These are phyloP conservation scores for Mimosa bimucronata DNA, from an alignment of 306 rosid species.

Conservation along the genomic window DNA sequence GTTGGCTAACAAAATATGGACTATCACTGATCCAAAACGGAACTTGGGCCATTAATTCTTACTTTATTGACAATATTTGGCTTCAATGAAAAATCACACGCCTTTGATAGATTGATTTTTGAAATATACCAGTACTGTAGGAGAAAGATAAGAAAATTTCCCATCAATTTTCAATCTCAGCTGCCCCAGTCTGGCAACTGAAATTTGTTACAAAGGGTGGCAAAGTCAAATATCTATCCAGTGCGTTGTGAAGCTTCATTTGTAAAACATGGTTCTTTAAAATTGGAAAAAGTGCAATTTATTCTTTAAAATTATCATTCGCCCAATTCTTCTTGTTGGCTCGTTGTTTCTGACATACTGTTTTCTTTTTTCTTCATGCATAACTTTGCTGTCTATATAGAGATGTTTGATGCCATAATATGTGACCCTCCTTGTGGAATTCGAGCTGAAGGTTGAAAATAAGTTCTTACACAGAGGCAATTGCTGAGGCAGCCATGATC, in stretches of 20 bases:
- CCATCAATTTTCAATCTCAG: not conserved
- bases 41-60: too few relatives aligned
- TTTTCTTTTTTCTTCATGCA: slow-evolving; percentile 1
- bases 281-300: not conserved
- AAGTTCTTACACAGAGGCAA: slow-evolving; percentile 67
- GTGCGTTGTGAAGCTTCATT: not conserved
- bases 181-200: not conserved
- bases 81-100: not conserved
- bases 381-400: slow-evolving; percentile 30
- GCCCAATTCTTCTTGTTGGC: not conserved
- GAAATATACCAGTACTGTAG: not conserved
- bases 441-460: slow-evolving; percentile 94
- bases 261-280: not conserved
- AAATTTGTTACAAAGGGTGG: not conserved
- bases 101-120: not conserved
- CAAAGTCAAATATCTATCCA: not conserved
- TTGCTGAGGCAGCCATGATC: slow-evolving; percentile 69
- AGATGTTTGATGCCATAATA: slow-evolving; percentile 90
- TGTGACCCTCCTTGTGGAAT: slow-evolving; percentile 99
- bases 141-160: not conserved
- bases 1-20: not conserved
- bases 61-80: not conserved
- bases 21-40: not conserved
- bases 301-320: not conserved
- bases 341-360: not conserved